Evolutionary conservation across 1,284 basidiomycete genomes (phyloP), one percentile per base, ranked within the genome.

Genomic region (Ustilago bromivora): DNA sequence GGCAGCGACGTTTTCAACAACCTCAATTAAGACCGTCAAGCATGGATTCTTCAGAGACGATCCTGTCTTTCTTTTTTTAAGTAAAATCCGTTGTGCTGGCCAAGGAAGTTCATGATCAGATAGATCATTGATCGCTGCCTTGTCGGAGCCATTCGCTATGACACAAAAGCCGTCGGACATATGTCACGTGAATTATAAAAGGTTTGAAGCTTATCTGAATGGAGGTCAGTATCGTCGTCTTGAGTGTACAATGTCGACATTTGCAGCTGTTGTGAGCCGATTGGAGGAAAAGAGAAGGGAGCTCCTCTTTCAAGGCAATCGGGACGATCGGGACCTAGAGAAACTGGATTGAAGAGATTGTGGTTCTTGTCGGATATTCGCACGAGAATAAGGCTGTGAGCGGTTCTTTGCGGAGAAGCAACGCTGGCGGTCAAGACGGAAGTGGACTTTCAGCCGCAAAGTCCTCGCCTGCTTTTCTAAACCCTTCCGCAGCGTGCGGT

Each of bases 401-500:
- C 43, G 43, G 43, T 46, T 19, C n/a, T 46, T 8, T 19, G 53
- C 36, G 32, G 53, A 54, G 53, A 54, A 54, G 49, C 49, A 32
- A 32, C 49, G 23, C 49, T 51, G 6, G 46, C 57, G 57, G 57
- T 15, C 12, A 4, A 17, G 19, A 35, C 57, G 57, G 57, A 58
- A 58, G 41, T 58, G n/a, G 23, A 28, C 40, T 58, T 58, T 51
- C 43, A 12, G 17, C 57, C 57, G 57, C n/a, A 36, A 58, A 32
- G 57, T 32, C 43, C 57, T 36, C 32, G n/a, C 6, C 4, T 3
- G 13, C 40, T 13, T 46, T 57, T 57, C 46, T 57, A 40, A 40
- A 57, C 56, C 40, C n/a, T 17, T 46, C 43, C 43, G 43, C 67
- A 71, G 68, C 66, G 57, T 53, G 4, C 41, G 28, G 23, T 46